Base-by-base conservation (phyloP, 805 yeast genomes). In the Wickerhamiella azymoides region DNA sequence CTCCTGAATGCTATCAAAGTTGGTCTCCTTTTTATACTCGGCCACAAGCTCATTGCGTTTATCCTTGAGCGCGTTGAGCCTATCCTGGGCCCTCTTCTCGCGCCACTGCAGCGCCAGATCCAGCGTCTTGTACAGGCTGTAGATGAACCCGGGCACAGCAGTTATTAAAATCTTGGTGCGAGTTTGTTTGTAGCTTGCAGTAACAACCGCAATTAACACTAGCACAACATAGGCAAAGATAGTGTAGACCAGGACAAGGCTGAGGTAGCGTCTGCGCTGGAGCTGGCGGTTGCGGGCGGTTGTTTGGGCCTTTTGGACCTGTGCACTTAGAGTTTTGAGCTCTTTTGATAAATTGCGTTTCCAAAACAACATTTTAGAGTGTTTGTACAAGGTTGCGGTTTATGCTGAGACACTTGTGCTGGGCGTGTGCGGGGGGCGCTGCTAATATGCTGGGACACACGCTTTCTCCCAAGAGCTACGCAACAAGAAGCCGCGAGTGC, bases 1-100 rank as follows among this genome's bases (percentile, higher is more conserved):
- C n/a, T 80, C 77, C 60, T 77, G 78, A 1, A 95, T 83, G 11
- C 79, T 71, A 54, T 80, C 73, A 60, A 76, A 89, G 52, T 83
- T 80, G 13, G 94, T 82, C 56, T 75, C 70, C 47, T 72, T 67
- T 61, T 83, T 83, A 61, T 82, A 66, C 50, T 77, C 82, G 18
- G 79, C 81, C 41, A 82, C 69, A 57, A 77, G 76, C 21, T 62
- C 61, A 46, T 66, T 64, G 49, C 79, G 84, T 40, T 67, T 60
- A 19, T 65, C 66, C 47, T 64, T 62, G 44, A 77, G 60, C 10
- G 49, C 46, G 46, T 62, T 60, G 39, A 72, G 52, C 21, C 47
- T 39, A 27, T 50, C 52, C 14, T 60, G 58, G 24, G 58, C 50
- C 18, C 54, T 50, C 28, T 39, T 36, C 24, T 52, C 50, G 40